phyloP scores from a whole-genome alignment of 176 grass and related monocot genomes.

The Juncus effusus region DNA sequence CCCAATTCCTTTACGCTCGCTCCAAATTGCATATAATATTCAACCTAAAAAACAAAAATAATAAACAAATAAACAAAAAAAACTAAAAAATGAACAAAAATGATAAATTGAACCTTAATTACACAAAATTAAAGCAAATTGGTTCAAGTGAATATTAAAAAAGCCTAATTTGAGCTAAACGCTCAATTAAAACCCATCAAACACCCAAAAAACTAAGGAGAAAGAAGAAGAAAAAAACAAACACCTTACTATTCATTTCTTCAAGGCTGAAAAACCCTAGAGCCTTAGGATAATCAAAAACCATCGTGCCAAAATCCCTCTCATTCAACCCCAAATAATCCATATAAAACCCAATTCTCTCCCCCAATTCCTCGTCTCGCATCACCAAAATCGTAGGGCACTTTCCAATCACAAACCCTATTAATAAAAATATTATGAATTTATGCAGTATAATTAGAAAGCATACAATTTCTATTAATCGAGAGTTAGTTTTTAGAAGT shows the following conservation, averaged over 20 bases:
- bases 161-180: neutral
- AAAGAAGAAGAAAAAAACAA: constrained; percentile 34
- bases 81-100: neutral
- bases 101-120: too few species aligned
- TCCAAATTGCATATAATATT: constrained; percentile 82
- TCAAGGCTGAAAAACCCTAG: constrained; percentile 76
- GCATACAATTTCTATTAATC: too few species aligned
- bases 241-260: constrained; percentile 98
- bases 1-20: constrained; percentile 58
- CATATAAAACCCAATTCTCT: constrained; percentile 63
- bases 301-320: constrained; percentile 88
- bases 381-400: constrained; percentile 66
- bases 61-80: constrained; percentile 5
- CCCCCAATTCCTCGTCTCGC: constrained; percentile 52
- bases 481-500: too few species aligned
- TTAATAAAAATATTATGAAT: neutral
- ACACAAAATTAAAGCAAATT: too few species aligned
- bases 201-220: constrained; percentile 15
- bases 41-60: constrained; percentile 43
- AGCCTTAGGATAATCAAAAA: constrained; percentile 84
- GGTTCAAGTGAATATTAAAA: too few species aligned
- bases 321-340: constrained; percentile 70
- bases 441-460: too few species aligned
- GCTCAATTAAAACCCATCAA: neutral
- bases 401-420: constrained; percentile 62